Base-by-base conservation (phyloP, 805 yeast genomes). In the Maudiozyma serrabonitensis region DNA sequence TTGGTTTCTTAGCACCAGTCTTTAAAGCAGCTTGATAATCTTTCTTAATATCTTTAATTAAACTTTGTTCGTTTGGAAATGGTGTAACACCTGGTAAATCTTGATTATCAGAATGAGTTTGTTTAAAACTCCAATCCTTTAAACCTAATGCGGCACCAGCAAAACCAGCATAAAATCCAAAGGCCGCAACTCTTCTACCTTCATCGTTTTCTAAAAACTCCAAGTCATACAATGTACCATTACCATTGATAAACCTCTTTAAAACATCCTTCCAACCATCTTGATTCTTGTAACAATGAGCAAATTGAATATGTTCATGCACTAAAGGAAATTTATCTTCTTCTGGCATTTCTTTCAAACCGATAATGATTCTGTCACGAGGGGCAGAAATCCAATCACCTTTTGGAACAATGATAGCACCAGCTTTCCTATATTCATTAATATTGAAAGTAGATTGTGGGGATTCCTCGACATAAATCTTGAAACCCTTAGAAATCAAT, bases 81-180 rank as follows among this genome's bases (percentile, higher is more conserved):
- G 97, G 95, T 32, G 80, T 63, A 41, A 90, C 86, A 47, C 88
- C 87, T 39, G 87, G 86, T 58, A 93, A 74, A 55, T 87, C 81
- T 66, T 81, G 79, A 49, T 72, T 62, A 61, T 81, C 87, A 8
- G 76, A 52, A 66, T 86, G 83, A 38, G 81, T 69, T 68, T 87
- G 91, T 69, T 91, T 91, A 72, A 85, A 84, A 46, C 95, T 85
- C 96, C 98, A 93, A 69, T 89, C 95, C 67, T 80, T 80, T 46
- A 91, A 75, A 61, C 99, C 99, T 49, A 93, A 71, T 34, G 99
- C 99, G 35, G 99, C 99, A 62, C 99, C 99, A 6, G 98, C 99
- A 67, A 93, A 93, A n/a, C 99, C 99, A 43, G 99, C 99, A 68
- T 91, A 91, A 75, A 80, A 93, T n/a, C 99, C 99, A 66, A 93